Conservation (phyloP, 495 filamentous ascomycete species). For the Aspergillus wentii region DNA sequence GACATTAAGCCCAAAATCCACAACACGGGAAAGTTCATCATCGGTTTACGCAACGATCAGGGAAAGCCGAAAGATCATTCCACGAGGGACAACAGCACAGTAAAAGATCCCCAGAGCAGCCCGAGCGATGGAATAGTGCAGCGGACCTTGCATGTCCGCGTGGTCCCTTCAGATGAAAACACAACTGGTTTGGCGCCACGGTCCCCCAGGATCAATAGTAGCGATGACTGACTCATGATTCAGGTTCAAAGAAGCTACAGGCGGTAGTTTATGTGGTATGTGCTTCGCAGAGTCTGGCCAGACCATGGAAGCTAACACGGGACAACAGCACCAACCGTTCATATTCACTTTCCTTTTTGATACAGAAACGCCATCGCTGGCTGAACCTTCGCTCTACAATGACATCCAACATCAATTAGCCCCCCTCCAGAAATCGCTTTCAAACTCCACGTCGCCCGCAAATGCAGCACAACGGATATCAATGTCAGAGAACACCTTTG, state of each 20-base stretch:
- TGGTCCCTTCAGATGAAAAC: slow-evolving; percentile 12
- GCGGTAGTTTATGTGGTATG: slow-evolving; percentile 67
- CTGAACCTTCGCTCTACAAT: slow-evolving; percentile 67
- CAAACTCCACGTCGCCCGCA: slow-evolving; percentile 57
- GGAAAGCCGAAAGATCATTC: slow-evolving; percentile 27
- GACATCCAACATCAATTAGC: slow-evolving; percentile 76
- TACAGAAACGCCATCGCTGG: slow-evolving; percentile 59
- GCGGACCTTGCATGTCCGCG: slow-evolving; percentile 46
- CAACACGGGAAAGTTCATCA: slow-evolving; percentile 56
- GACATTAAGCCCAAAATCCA: slow-evolving; percentile 1
- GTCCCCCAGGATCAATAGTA: not conserved
- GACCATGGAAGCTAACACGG: not conserved
- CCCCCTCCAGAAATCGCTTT: slow-evolving; percentile 68
- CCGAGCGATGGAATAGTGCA: slow-evolving; percentile 40
- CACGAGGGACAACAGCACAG: slow-evolving; percentile 22
- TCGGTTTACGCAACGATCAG: slow-evolving; percentile 64
- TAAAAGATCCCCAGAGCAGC: slow-evolving; percentile 11
- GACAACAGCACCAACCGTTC: slow-evolving; percentile 72
- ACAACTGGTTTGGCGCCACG: slow-evolving; percentile 8
- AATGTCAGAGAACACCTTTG: slow-evolving; percentile 18
- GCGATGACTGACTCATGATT: slow-evolving; percentile 2
- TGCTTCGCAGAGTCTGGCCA: not conserved
- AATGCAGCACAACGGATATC: slow-evolving; percentile 46
- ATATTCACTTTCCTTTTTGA: slow-evolving; percentile 89
- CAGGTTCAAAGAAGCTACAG: slow-evolving; percentile 46